Conservation (phyloP, 148 eudicot genomes). For the Camellia japonica region DNA sequence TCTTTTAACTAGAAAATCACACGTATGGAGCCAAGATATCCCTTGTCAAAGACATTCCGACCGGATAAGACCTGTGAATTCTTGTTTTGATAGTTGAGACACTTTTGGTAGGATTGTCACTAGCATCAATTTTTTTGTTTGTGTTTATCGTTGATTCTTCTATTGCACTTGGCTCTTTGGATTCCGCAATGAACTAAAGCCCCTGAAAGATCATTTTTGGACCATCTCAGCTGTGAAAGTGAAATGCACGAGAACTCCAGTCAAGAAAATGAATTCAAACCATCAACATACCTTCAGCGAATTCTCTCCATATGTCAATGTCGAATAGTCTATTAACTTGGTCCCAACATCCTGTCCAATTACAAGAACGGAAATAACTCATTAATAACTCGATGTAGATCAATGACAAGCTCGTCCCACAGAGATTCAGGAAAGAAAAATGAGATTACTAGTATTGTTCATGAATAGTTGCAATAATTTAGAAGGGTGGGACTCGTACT, state of each 20-base stretch:
- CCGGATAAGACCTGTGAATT: slow-evolving; percentile 66
- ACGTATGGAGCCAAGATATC: slow-evolving; percentile 35
- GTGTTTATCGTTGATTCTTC: slow-evolving; percentile 35
- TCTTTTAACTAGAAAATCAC: slow-evolving; percentile 12
- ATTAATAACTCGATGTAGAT: not conserved
- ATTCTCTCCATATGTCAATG: slow-evolving; percentile 44
- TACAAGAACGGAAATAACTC: slow-evolving; percentile 11
- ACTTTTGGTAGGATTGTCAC: slow-evolving; percentile 29
- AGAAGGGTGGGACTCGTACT: not conserved
- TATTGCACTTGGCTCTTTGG: slow-evolving; percentile 30
- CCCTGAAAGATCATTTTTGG: slow-evolving; percentile 45
- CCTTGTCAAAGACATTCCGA: slow-evolving; percentile 59
- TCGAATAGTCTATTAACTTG: slow-evolving; percentile 43
- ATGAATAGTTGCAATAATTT: not conserved
- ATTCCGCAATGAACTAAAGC: slow-evolving; percentile 61
- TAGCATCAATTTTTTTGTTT: slow-evolving; percentile 23
- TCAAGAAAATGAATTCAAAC: not conserved
- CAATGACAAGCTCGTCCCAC: not conserved
- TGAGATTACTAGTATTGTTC: not conserved
- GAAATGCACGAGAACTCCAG: slow-evolving; percentile 1
- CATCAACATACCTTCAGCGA: slow-evolving; percentile 51
- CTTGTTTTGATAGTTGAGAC: slow-evolving; percentile 46
- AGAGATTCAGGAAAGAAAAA: not conserved
- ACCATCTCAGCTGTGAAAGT: slow-evolving; percentile 16
- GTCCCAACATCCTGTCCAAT: slow-evolving; percentile 52